These are phyloP conservation scores for Solanum arcanum DNA, from an alignment of 257 asterid genomes.

Conservation along the genomic window DNA sequence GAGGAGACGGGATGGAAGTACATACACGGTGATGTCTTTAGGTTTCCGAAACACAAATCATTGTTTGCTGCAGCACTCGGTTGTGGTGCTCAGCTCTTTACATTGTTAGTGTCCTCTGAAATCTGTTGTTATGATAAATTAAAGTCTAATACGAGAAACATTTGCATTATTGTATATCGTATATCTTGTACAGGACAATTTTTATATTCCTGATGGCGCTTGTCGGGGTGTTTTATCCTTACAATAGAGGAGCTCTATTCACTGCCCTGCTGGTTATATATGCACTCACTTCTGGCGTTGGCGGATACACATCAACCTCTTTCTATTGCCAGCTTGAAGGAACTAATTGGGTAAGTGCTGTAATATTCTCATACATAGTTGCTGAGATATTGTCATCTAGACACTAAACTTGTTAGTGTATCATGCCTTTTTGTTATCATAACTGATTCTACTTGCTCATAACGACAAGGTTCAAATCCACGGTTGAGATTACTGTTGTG, in stretches of 20 bases:
- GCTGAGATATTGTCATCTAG: not conserved
- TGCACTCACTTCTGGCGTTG: slow-evolving; percentile 62
- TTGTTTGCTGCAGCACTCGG: slow-evolving; percentile 59
- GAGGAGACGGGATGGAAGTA: slow-evolving; percentile 81
- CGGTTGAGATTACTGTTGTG: not conserved
- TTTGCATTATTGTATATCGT: not conserved
- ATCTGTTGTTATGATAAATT: not conserved
- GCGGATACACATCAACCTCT: slow-evolving; percentile 53
- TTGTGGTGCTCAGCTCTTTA: slow-evolving; percentile 62
- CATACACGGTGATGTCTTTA: slow-evolving; percentile 68
- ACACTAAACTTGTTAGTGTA: not conserved
- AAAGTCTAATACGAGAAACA: not conserved
- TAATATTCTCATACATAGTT: not conserved
- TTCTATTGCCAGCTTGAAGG: slow-evolving; percentile 73
- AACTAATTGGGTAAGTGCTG: slow-evolving; percentile 45
- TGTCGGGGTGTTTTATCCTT: slow-evolving; percentile 62
- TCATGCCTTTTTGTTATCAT: not conserved
- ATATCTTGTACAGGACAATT: slow-evolving; percentile 27
- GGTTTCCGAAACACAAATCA: slow-evolving; percentile 53
- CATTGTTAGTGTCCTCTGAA: slow-evolving; percentile 33
- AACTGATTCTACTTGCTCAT: not conserved
- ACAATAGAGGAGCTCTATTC: slow-evolving; percentile 59
- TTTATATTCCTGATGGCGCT: slow-evolving; percentile 56
- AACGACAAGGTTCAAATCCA: not conserved
- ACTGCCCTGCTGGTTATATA: slow-evolving; percentile 52